Base-by-base conservation (phyloP, 345 rosid genomes). In the Sisymbrium altissimum region DNA sequence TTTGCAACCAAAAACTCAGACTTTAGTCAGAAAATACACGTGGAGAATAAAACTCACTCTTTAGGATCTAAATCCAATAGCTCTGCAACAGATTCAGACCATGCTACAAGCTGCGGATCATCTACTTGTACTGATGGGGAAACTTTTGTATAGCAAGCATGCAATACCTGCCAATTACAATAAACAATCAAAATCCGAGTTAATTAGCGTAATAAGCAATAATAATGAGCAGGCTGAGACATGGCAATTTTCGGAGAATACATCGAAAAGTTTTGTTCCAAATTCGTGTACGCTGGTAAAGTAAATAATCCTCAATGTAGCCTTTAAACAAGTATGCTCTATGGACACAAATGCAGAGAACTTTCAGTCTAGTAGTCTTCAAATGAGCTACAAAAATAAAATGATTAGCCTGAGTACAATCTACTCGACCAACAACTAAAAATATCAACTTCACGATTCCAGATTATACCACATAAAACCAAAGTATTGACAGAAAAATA, bases 21-120 rank as follows among this genome's bases (percentile, higher is more conserved):
- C 7, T 55, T 41, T 32, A 53, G 55, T 30, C 21, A 29, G 35
- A 39, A 13, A 6, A 53, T 11, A 76, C 17, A 49, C 29, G 57
- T 6, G 4, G 6, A 63, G 36, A 64, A 77, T 15, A 4, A 58
- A 46, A 81, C 98, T 87, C 83, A 95, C 99, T 95, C 99, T 80
- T 88, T 84, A 60, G 78, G 83, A 81, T 92, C 96, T 87, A 95
- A 78, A 48, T 90, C 97, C 70, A 95, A 88, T 59, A 86, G 67
- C 61, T 84, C 86, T 2, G 92, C 94, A 58, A 90, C 97, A 27
- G 97, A 89, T 5, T 86, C 91, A 36, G 99, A 95, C 99, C 98
- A 92, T 2, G 89, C 91, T 72, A 95, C 96, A 41, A 95, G 90
- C 82, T 90, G 87, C 45, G 98, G 98, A 83, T 89, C 83, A 65